Base-by-base conservation (phyloP, 1,284 basidiomycete species). In the Marasmius oreades region DNA sequence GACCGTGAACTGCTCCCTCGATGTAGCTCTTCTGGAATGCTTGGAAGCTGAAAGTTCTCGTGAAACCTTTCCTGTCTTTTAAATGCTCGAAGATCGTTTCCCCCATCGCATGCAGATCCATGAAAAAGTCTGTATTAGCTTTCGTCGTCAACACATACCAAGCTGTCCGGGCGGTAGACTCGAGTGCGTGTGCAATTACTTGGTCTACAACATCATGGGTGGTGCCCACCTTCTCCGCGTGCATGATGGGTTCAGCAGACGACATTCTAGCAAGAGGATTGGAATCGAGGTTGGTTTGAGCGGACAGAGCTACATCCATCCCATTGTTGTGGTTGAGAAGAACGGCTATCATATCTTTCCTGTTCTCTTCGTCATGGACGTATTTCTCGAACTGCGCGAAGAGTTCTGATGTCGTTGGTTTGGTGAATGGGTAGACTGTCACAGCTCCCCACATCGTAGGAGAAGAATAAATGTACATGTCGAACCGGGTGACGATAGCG, bases 401-500 rank as follows among this genome's bases (percentile, higher is more conserved):
- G 18, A 26, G 45, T 26, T 26, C 26, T 26, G 20, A 26, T 18
- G 26, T 24, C 20, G 20, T 26, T 26, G 20, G 20, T 16, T 47
- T 26, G 20, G 45, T 26, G 24, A 47, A 26, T 3, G 22, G 20
- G 45, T 47, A 47, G n/a, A 47, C 45, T 16, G 20, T 16, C 20
- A 26, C 23, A 10, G 22, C 45, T 22, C 22, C 45, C 45, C 45
- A 47, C 11, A 47, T 47, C n/a, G 45, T 16, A 14, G 45, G 22
- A 26, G 45, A 22, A 36, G 42, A 44, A 26, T 50, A 44, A 14
- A 46, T 55, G 22, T 4, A 8, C 54, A 58, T 56, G 39, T 55
- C 56, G 53, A 61, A 61, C 11, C 54, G 53, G 16, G 59, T 61
- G 12, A 61, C 59, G 28, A 61, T 55, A 31, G 57, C 59, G 42